Percentiles rank a stretch among this genome's conserved stretches.
phyloP scores from a whole-genome alignment of 2,329 filamentous ascomycete species.

The Beauveria bassiana region DNA sequence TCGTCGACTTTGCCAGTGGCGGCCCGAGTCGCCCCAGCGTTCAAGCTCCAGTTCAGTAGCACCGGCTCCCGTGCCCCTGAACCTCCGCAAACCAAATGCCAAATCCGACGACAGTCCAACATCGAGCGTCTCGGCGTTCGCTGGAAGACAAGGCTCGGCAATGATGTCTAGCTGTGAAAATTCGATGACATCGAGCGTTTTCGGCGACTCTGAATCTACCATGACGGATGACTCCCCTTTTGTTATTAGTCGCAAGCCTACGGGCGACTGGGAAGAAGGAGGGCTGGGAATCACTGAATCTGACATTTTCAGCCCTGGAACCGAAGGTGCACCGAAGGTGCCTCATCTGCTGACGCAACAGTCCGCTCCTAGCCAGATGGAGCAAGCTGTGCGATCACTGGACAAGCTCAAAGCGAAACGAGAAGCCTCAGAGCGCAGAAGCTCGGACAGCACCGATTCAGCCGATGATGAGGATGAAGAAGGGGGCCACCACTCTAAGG shows the following conservation, averaged over 20 bases:
- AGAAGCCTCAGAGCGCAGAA: slow-evolving; percentile 18
- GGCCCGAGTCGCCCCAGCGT: slow-evolving; percentile 54
- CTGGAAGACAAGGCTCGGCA: slow-evolving; percentile 62
- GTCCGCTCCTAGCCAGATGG: slow-evolving; percentile 57
- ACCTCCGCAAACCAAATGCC: slow-evolving; percentile 52
- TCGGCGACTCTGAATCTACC: slow-evolving; percentile 76
- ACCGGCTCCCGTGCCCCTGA: slow-evolving; percentile 51
- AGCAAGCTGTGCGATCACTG: slow-evolving; percentile 51
- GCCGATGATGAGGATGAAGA: slow-evolving; percentile 95
- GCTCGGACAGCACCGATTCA: slow-evolving; percentile 69
- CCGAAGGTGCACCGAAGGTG: slow-evolving; percentile 32
- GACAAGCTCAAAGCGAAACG: slow-evolving; percentile 67
- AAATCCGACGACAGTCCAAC: slow-evolving; percentile 76
- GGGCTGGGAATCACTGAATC: slow-evolving; percentile 73
- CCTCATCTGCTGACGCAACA: slow-evolving; percentile 50
- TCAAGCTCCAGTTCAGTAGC: slow-evolving; percentile 38
- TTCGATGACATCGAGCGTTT: slow-evolving; percentile 80
- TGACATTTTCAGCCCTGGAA: slow-evolving; percentile 29
- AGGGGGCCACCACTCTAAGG: slow-evolving; percentile 21
- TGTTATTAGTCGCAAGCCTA: slow-evolving; percentile 63
- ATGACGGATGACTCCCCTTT: slow-evolving; percentile 72
- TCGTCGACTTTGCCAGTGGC: slow-evolving; percentile 87
- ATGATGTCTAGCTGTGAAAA: slow-evolving; percentile 80
- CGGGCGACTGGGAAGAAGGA: slow-evolving; percentile 70
- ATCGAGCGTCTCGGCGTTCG: slow-evolving; percentile 65